These are phyloP conservation scores for Candida michaelii DNA, from an alignment of 805 yeast genomes.

Conservation along the genomic window DNA sequence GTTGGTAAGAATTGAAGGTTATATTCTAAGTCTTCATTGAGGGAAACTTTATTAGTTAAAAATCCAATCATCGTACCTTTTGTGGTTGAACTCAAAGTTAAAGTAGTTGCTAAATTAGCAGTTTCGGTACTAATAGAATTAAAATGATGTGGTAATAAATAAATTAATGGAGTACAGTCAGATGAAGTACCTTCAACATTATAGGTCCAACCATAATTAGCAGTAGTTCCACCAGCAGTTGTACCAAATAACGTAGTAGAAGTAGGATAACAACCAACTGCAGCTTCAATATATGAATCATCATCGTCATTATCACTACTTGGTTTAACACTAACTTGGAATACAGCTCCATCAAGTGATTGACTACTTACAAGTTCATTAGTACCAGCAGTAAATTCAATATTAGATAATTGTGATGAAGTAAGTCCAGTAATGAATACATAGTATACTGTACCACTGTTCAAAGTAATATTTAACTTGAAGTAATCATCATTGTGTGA, in stretches of 20 bases:
- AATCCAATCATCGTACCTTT: conserved; percentile 52
- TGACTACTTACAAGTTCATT: conserved; percentile 39
- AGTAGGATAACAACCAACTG: conserved; percentile 66
- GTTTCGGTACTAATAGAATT: conserved; percentile 30
- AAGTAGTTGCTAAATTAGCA: conserved; percentile 33
- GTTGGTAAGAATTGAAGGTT: conserved; percentile 43
- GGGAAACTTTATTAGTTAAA: conserved; percentile 34
- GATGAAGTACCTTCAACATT: conserved; percentile 47
- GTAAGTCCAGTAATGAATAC: conserved; percentile 47
- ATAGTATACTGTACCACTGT: conserved; percentile 61
- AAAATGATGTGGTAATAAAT: conserved; percentile 54
- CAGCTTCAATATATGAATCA: conserved; percentile 50
- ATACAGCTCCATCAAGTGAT: conserved; percentile 44
- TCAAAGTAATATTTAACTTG: conserved; percentile 54
- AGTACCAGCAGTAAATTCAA: conserved; percentile 20
- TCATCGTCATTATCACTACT: conserved; percentile 16
- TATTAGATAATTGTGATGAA: conserved; percentile 28
- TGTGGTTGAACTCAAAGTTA: conserved; percentile 44
- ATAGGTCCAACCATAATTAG: conserved; percentile 49
- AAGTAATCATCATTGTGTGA: conserved; percentile 34
- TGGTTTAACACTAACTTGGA: conserved; percentile 36
- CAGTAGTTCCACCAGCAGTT: conserved; percentile 46
- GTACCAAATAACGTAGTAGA: conserved; percentile 49
- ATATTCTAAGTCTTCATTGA: conserved; percentile 39
- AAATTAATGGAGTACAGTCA: conserved; percentile 44